Base-by-base conservation (phyloP, 495 filamentous ascomycete species). In the Aspergillus heteromorphus region DNA sequence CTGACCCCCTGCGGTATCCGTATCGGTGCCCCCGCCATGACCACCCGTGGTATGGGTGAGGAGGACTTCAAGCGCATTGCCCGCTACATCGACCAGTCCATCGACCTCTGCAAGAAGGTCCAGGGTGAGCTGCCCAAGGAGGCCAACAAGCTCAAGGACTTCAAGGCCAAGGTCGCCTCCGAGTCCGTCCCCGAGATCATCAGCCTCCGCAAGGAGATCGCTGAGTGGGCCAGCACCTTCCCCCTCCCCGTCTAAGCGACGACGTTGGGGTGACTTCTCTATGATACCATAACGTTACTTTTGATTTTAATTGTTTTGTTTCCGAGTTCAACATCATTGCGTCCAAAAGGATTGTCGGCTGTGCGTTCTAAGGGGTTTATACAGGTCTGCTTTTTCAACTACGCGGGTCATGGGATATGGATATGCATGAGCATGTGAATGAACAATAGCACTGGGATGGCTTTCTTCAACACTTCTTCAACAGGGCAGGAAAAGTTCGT, bases 121-220 rank as follows among this genome's bases (percentile, higher is more conserved):
- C 93, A 98, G 79, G 76, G 67, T 47, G 75, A 78, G 55, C 80
- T 98, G 8, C 93, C 95, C 59, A 97, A 96, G 84, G 88, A 92
- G 71, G 90, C 88, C 56, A 98, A 98, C 82, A 96, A 92, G 84
- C 88, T 91, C 64, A 97, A 97, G 85, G 95, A 98, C 79, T 98
- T 98, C 86, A 92, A 91, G 78, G 85, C 86, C 65, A 91, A 89
- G 81, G 88, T 95, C 50, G 81, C 88, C 49, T 76, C 77, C 54
- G 91, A 89, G 47, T 82, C 86, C 60, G 81, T 95, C 40, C 65
- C 81, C 45, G 88, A 89, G 78, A 88, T 98, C 70, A 79, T 83
- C 57, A 83, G 81, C 57, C 79, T 97, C 65, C 87, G 83, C 79
- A 86, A 89, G 80, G 92, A 97, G 82, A 87, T 98, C 66, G 76